A percentile compares a stretch with the other conserved stretches of the same genome.
These are phyloP conservation scores for Hura crepitans DNA, from an alignment of 441 rosid genomes.

Conservation along the genomic window DNA sequence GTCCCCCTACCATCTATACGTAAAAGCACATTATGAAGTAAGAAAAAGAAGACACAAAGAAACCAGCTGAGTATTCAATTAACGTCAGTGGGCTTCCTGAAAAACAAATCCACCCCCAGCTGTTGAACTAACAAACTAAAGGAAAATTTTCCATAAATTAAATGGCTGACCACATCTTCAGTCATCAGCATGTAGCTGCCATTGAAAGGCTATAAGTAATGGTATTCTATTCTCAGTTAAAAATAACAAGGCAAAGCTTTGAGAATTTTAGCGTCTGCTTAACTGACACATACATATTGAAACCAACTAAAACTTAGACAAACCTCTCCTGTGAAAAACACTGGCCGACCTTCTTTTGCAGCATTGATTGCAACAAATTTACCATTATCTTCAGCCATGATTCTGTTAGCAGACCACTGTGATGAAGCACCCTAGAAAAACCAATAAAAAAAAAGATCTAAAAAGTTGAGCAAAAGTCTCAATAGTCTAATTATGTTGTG, in stretches of 20 bases:
- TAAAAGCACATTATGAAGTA: background rate
- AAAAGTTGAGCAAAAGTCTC: background rate
- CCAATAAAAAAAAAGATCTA: constrained; percentile 9
- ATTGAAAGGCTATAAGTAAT: background rate
- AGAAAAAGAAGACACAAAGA: background rate
- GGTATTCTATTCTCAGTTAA: background rate
- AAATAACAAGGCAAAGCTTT: background rate
- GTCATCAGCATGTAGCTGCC: background rate
- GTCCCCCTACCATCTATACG: no score
- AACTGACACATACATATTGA: background rate
- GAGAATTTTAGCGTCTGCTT: background rate
- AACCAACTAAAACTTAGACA: constrained; percentile 11
- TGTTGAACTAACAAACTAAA: background rate
- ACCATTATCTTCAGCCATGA: constrained; percentile 40
- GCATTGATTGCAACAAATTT: constrained; percentile 67
- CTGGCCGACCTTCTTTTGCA: constrained; percentile 57
- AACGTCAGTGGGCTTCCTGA: background rate
- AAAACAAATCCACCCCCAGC: background rate
- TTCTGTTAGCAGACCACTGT: constrained; percentile 71
- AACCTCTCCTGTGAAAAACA: constrained; percentile 92
- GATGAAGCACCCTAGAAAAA: constrained; percentile 69
- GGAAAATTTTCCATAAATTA: background rate
- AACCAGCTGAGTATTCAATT: background rate
- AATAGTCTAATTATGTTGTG: background rate
- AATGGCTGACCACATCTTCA: background rate